Base-by-base conservation (phyloP, 2,329 filamentous ascomycete genomes). In the Graphilbum ipis-grandicollis region DNA sequence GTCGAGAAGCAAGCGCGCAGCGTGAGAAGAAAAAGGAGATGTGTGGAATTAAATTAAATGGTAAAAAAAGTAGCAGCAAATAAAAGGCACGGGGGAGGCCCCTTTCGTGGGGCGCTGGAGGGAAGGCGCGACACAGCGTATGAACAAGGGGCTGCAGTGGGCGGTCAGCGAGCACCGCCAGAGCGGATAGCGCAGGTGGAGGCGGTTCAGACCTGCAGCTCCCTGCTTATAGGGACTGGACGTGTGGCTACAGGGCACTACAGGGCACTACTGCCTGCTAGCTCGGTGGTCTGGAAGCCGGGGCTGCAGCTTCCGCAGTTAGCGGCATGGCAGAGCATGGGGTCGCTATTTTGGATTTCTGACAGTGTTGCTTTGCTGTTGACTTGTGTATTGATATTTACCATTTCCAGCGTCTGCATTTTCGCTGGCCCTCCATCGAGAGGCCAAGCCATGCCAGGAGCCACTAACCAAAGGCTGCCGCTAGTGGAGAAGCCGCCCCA, bases 51-150 rank as follows among this genome's bases (percentile, higher is more conserved):
- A 18, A 15, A 25, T 12, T 17, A 18, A 33, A 21, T 19, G 13
- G 33, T 8, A 26, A 19, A 14, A 19, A n/a, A 25, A 31, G n/a
- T 9, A 18, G 14, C 15, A 31, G 18, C 15, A 19, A 19, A 10
- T 5, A n/a, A 26, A 9, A 19, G 19, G 8, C 5, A 12, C 7
- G 15, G 30, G 6, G 8, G 5, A 5, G 8, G 19, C 29, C 34
- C 30, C 37, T 28, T 35, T 34, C 37, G 37, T 39, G 37, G 37
- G 37, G 37, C 37, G 33, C 12, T 15, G 23, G 8, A 35, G 26
- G 28, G 33, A 19, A 29, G 33, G 31, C 31, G 36, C 30, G 36
- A 36, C 34, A 15, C 31, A 37, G 36, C 7, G 12, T 28, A 19
- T 15, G 26, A 26, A 22, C 26, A 28, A 29, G 32, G 26, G 26